Evolutionary conservation across 352 stramenopile species (phyloP), one percentile per base, ranked within the genome.

Genomic region (Globisporangium heterothallicum): DNA sequence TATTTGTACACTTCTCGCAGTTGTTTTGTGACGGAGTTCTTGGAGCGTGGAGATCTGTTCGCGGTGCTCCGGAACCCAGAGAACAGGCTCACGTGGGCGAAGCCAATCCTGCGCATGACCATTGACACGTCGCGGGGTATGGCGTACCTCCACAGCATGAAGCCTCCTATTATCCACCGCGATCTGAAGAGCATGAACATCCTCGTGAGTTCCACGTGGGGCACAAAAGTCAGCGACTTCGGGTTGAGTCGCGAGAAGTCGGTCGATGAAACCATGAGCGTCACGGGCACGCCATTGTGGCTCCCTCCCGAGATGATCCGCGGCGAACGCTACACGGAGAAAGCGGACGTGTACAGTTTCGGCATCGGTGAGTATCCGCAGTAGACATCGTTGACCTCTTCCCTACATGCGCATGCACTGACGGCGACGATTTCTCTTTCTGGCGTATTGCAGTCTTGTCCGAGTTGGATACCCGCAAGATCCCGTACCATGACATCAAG

Each of bases 151-250:
- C 97, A 99, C 80, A 95, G 82, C 42, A 97, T 98, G 76, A 92
- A 98, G 61, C 95, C 95, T 19, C 92, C 93, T 9, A 98, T 99
- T 67, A 98, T 99, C 63, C 97, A 99, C 77, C 92, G 97, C 19
- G 96, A 99, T 74, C 77, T 99, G 50, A 99, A 99, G 69, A 91
- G 74, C 52, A 92, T 94, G 78, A 93, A 95, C 66, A 92, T 93
- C 34, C 77, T 94, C 55, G 82, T 93, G 60, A 90, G 80, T 58
- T 92, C 82, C 7, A 92, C 82, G 22, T 94, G 80, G 76, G 78
- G 78, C 18, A 78, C 73, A 43, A 98, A 99, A 68, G 97, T 99
- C 55, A 95, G 93, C 40, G 97, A 99, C 71, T 99, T 99, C 72
- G 96, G 95, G 9, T 73, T 99, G 12, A 98, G 94, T 48, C 92